Conservation (phyloP, 805 yeast species). For the Wickerhamomyces alni region DNA sequence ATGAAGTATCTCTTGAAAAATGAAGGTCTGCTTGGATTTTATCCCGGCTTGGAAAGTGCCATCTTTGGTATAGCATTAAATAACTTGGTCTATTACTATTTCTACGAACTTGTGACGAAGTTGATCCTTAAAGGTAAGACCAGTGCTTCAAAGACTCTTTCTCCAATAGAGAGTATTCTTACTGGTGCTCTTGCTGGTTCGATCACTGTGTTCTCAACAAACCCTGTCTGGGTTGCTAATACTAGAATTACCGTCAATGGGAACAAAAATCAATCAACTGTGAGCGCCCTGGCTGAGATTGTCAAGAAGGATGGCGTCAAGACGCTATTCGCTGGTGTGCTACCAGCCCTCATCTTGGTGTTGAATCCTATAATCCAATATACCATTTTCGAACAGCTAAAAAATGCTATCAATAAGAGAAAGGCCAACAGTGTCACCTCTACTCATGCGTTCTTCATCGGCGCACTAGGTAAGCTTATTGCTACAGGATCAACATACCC, state of each 20-base stretch:
- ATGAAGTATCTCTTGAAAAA: conserved; percentile 42
- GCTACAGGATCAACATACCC: conserved; percentile 93
- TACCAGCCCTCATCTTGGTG: conserved; percentile 84
- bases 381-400: conserved; percentile 83
- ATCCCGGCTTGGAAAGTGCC: conserved; percentile 85
- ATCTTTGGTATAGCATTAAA: conserved; percentile 80
- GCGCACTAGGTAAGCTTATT: conserved; percentile 82
- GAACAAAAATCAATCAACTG: conserved; percentile 33
- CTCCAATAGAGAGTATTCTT: conserved; percentile 20
- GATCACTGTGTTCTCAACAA: conserved; percentile 72
- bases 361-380: conserved; percentile 88
- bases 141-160: conserved; percentile 12
- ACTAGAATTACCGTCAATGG: conserved; percentile 72
- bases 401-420: conserved; percentile 52
- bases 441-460: conserved; percentile 74
- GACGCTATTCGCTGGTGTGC: conserved; percentile 76
- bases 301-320: conserved; percentile 62
- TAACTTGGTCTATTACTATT: conserved; percentile 85
- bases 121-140: conserved; percentile 29
- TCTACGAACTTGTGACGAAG: conserved; percentile 68
- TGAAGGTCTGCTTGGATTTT: conserved; percentile 65
- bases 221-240: conserved; percentile 94
- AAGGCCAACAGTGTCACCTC: conserved; percentile 51
- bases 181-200: conserved; percentile 77
- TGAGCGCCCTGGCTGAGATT: conserved; percentile 55